phyloP scores from a whole-genome alignment of 208 protist genomes.

The Kentomonas sorsogonicus region DNA sequence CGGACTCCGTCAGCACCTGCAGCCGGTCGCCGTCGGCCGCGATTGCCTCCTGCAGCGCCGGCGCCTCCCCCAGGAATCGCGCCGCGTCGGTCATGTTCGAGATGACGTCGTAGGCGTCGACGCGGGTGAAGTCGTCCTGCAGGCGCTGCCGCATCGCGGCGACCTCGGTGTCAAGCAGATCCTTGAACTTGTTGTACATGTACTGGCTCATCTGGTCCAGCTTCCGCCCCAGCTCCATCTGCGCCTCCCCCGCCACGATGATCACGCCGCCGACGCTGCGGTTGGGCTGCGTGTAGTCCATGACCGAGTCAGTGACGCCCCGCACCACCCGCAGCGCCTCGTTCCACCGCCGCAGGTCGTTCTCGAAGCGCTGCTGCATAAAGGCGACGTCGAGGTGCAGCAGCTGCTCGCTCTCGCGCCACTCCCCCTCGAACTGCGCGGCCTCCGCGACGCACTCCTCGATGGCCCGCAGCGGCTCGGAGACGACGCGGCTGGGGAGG shows the following conservation, averaged over 20 bases:
- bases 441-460: constrained; percentile 74
- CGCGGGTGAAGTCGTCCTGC: constrained; percentile 46
- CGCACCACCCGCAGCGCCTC: constrained; percentile 59
- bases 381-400: constrained; percentile 75
- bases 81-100: constrained; percentile 64
- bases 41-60: constrained; percentile 71
- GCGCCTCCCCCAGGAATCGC: constrained; percentile 57
- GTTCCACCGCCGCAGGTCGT: constrained; percentile 69
- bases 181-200: constrained; percentile 74
- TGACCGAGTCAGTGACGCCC: constrained; percentile 51
- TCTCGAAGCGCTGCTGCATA: constrained; percentile 77
- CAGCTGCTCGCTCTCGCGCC: constrained; percentile 79
- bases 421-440: constrained; percentile 69
- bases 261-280: constrained; percentile 80
- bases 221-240: constrained; percentile 77
- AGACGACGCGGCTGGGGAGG: constrained; percentile 34
- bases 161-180: constrained; percentile 69
- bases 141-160: constrained; percentile 47
- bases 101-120: constrained; percentile 90
- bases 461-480: constrained; percentile 70
- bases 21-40: constrained; percentile 40
- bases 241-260: constrained; percentile 75
- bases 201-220: constrained; percentile 77
- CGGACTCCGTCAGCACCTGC: constrained; percentile 66
- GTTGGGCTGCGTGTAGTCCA: constrained; percentile 88